Conservation (phyloP, 805 yeast species). For the Saccharomycopsis guyanensis region DNA sequence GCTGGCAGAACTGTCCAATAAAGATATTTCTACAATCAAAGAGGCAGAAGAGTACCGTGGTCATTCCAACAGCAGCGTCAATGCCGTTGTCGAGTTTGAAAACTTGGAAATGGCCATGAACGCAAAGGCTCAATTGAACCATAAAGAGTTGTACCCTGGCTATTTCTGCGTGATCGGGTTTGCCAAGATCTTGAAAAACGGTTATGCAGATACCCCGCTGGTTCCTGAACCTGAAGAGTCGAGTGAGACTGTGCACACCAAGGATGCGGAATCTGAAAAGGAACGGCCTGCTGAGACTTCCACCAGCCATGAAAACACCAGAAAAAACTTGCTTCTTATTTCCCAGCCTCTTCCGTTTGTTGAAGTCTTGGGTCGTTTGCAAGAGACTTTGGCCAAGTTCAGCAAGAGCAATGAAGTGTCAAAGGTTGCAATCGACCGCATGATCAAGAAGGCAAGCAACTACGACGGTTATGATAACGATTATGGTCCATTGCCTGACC, state of each 20-base stretch:
- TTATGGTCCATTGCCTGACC: constrained; percentile 74
- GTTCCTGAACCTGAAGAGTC: neutral
- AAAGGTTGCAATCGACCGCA: constrained; percentile 23
- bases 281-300: neutral
- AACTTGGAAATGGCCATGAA: constrained; percentile 68
- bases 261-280: neutral
- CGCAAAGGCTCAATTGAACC: constrained; percentile 72
- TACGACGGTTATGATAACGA: constrained; percentile 44
- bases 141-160: constrained; percentile 77
- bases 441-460: constrained; percentile 36
- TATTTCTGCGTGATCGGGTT: constrained; percentile 70
- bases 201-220: neutral
- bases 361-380: constrained; percentile 1
- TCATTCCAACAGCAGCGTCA: constrained; percentile 25
- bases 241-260: neutral
- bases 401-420: neutral
- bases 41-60: constrained; percentile 10
- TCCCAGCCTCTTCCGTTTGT: constrained; percentile 9
- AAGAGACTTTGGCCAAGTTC: constrained; percentile 4
- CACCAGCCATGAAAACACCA: constrained; percentile 27
- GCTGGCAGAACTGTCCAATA: neutral
- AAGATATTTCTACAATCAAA: constrained; percentile 6
- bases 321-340: constrained; percentile 9
- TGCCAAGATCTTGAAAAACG: constrained; percentile 51
- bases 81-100: constrained; percentile 66